These are phyloP conservation scores for Bretziella fagacearum DNA, from an alignment of 2,329 filamentous ascomycete genomes.

Conservation along the genomic window DNA sequence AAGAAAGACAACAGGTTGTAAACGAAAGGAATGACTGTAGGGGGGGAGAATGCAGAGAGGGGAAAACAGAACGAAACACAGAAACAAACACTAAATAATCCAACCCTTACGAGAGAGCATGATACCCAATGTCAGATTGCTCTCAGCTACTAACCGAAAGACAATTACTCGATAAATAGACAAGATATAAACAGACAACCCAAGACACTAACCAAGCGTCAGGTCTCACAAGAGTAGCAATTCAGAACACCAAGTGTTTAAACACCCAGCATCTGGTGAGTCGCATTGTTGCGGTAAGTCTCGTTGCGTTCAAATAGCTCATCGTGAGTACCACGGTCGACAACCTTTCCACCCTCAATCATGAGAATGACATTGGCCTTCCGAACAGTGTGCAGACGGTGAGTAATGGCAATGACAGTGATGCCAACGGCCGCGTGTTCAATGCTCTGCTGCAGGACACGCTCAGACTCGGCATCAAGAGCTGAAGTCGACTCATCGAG, in stretches of 20 bases:
- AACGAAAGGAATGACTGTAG: neutral
- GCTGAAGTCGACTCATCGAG: constrained; percentile 71
- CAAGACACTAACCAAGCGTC: neutral
- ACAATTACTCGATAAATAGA: neutral
- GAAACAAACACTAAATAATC: neutral
- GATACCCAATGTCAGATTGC: neutral
- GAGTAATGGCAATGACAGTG: constrained; percentile 42
- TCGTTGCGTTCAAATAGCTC: constrained; percentile 37
- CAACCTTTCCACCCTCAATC: constrained; percentile 34
- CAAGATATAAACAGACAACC: neutral
- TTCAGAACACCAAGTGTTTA: constrained; percentile 4
- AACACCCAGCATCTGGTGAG: constrained; percentile 30
- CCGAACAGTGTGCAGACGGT: constrained; percentile 38
- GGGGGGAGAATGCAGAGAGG: neutral
- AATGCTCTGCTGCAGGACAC: constrained; percentile 47
- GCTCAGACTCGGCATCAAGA: constrained; percentile 54
- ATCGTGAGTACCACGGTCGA: constrained; percentile 35
- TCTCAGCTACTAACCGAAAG: neutral
- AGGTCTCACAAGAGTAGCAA: neutral
- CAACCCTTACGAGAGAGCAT: neutral
- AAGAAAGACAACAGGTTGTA: neutral
- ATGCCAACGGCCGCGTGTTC: constrained; percentile 37
- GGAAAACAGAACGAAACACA: neutral
- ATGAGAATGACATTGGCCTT: constrained; percentile 42
- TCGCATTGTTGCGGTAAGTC: constrained; percentile 33